These are phyloP conservation scores for Hysterangium stoloniferum DNA, from an alignment of 768 basidiomycete species.

Conservation along the genomic window DNA sequence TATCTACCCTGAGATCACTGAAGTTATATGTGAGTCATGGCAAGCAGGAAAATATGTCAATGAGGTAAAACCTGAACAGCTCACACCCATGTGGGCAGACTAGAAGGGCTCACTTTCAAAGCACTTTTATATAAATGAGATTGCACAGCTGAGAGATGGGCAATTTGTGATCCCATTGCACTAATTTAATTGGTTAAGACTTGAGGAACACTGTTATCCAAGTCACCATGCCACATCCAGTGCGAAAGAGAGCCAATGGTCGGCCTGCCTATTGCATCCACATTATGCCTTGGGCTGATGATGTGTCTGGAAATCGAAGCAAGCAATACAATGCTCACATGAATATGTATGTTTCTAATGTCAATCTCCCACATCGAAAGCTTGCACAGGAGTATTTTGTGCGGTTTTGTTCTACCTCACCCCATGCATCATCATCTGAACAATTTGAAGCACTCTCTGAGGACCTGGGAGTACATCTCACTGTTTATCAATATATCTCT, in stretches of 20 bases:
- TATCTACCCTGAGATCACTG: neutral
- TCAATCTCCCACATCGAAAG: conserved; percentile 21
- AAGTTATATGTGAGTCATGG: neutral
- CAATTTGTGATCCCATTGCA: conserved; percentile 3
- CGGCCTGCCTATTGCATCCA: conserved; percentile 2
- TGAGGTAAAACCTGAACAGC: conserved; percentile 1
- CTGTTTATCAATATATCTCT: no score
- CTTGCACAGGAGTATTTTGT: conserved; percentile 27
- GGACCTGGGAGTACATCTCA: no score
- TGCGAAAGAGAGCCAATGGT: conserved; percentile 3
- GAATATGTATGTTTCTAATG: conserved; percentile 27
- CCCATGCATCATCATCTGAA: conserved; percentile 29
- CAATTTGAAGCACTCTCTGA: conserved; percentile 31
- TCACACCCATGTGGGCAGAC: conserved; percentile 17
- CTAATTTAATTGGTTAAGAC: neutral
- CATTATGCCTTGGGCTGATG: conserved; percentile 11
- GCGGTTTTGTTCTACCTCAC: conserved; percentile 23
- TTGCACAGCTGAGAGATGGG: conserved; percentile 7
- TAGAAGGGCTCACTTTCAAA: neutral
- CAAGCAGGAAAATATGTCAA: neutral
- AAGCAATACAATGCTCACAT: conserved; percentile 32
- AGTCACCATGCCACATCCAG: conserved; percentile 10
- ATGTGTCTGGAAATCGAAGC: conserved; percentile 16
- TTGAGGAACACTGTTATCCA: neutral
- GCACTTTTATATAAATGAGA: conserved; percentile 17